phyloP scores from a whole-genome alignment of 1,284 basidiomycete species.

The Rugiboletus extremiorientalis region DNA sequence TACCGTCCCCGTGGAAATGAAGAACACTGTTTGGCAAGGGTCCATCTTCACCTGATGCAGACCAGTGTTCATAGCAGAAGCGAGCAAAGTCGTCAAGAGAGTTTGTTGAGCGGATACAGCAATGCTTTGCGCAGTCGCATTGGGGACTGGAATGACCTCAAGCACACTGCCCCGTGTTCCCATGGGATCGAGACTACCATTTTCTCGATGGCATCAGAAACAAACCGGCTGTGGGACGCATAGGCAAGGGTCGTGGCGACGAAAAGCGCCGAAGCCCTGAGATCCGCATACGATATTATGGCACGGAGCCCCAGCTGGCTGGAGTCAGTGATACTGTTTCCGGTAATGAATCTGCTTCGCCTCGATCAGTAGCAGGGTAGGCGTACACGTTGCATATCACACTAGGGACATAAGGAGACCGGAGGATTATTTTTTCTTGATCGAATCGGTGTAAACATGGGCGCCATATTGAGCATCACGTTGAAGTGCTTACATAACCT shows the following conservation, averaged over 20 bases:
- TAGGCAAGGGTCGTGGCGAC: too few relatives aligned
- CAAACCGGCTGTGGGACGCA: neutral
- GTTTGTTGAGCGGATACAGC: too few relatives aligned
- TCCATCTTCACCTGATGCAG: slow-evolving; percentile 14
- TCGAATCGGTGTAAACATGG: too few relatives aligned
- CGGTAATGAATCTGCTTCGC: too few relatives aligned
- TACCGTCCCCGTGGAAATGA: slow-evolving; percentile 17
- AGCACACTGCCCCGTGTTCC: too few relatives aligned
- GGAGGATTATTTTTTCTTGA: too few relatives aligned
- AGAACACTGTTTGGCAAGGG: slow-evolving; percentile 15
- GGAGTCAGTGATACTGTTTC: neutral
- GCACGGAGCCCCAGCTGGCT: too few relatives aligned
- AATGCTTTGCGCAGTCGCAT: neutral
- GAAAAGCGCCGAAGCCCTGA: neutral
- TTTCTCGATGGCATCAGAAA: neutral
- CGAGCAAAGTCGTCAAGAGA: too few relatives aligned
- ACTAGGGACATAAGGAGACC: neutral
- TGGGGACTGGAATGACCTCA: neutral
- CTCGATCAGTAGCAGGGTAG: neutral
- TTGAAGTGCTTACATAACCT: too few relatives aligned
- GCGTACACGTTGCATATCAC: neutral
- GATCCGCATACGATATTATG: neutral
- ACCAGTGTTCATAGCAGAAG: slow-evolving; percentile 19
- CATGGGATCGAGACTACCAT: too few relatives aligned
- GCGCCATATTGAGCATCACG: too few relatives aligned